Evolutionary conservation across 2,329 filamentous ascomycete species (phyloP), one percentile per base, ranked within the genome.

Genomic region (Aspergillus awamori): DNA sequence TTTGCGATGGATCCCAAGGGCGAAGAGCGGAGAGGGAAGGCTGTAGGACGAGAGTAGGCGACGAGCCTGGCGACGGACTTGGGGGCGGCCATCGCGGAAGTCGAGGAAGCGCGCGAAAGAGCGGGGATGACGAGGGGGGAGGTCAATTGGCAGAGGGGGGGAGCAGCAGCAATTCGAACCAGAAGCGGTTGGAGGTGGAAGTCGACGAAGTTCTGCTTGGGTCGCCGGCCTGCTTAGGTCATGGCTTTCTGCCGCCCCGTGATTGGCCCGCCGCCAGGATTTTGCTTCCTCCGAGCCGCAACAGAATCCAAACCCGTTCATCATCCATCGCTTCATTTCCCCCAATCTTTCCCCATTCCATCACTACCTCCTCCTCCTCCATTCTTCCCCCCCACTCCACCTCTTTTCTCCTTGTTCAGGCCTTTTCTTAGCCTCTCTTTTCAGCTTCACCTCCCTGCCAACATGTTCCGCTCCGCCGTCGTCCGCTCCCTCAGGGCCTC

Each of bases 381-480:
- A 7, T 10, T 39, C 49, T 28, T 59, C 48, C 61, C 62, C 54
- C 62, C 55, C 39, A 51, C 57, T 43, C 58, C 63, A 53, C 43
- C 45, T 53, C 41, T 53, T 20, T 20, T 62, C 20, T 57, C 5
- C 56, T 39, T 38, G 24, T 20, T 43, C 20, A 41, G 36, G 39
- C 52, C 20, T 28, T 47, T 20, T n/a, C 20, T 33, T 13, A 36
- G 57, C 55, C 48, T 45, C 17, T 26, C n/a, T 33, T 59, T 36
- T 63, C 60, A 52, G 11, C 11, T 36, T 53, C 63, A 53, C 58
- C 59, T 52, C 55, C 47, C 59, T 41, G 53, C 71, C 82, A 87
- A 73, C 68, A 98, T 98, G 94, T 93, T 97, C 86, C 91, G 94
- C 83, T 88, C 91, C 80, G 89, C 91, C 76, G 81, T 95, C 79